These are phyloP conservation scores for Chlamydomonas schloesseri DNA, from an alignment of 139 green algal genomes.

Conservation along the genomic window DNA sequence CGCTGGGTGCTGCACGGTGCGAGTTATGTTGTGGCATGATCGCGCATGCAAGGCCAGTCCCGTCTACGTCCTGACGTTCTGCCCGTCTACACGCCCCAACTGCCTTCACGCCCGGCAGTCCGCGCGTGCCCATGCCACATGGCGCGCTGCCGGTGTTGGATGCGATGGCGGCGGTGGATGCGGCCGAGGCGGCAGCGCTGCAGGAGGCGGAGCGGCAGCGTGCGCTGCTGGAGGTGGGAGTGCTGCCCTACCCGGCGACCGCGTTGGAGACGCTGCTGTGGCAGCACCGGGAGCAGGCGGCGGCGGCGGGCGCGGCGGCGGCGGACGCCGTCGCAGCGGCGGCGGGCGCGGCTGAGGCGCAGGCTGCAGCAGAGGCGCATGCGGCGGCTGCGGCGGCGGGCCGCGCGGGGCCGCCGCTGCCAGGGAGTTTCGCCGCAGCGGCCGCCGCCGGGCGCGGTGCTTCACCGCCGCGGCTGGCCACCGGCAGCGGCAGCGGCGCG, in stretches of 20 bases:
- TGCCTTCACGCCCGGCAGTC: not conserved
- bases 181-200: not conserved
- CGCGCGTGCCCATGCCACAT: slow-evolving; percentile 1
- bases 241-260: not conserved
- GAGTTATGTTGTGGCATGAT: too few relatives aligned
- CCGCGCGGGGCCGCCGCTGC: not conserved
- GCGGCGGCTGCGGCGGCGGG: not conserved
- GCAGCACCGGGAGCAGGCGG: slow-evolving; percentile 26
- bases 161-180: not conserved
- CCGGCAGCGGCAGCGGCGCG: too few relatives aligned
- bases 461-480: not conserved
- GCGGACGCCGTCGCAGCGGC: not conserved
- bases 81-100: too few relatives aligned
- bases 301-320: not conserved
- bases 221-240: not conserved
- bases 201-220: not conserved
- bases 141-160: slow-evolving; percentile 25
- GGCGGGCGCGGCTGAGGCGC: not conserved
- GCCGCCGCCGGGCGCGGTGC: not conserved
- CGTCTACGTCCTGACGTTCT: too few relatives aligned
- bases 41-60: too few relatives aligned
- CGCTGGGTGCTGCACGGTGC: too few relatives aligned
- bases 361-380: not conserved
- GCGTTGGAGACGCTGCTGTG: slow-evolving; percentile 28
- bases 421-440: not conserved